A percentile compares a stretch with the other conserved stretches of the same genome.
These are phyloP conservation scores for Cladorrhinum samala DNA, from an alignment of 495 filamentous ascomycete species.

Conservation along the genomic window DNA sequence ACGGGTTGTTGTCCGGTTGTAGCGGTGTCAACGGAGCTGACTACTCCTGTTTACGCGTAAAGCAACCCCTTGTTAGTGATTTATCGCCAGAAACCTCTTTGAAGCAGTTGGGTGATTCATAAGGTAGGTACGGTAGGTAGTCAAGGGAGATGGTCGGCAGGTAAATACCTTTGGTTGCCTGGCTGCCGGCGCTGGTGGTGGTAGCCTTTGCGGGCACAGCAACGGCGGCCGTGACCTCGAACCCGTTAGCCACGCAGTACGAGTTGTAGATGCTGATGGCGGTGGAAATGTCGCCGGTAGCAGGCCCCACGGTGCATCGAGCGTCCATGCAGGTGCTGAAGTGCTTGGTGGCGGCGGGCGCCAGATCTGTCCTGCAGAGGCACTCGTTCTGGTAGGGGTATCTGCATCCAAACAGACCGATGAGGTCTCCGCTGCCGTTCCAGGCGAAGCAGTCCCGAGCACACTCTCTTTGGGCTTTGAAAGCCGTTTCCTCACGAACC, in stretches of 20 bases:
- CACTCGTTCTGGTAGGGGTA: slow-evolving; percentile 13
- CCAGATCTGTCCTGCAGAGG: slow-evolving; percentile 7
- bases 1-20: not conserved
- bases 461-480: slow-evolving; percentile 7
- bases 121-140: not conserved
- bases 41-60: too few relatives aligned
- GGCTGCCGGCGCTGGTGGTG: not conserved
- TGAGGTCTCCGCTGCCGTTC: slow-evolving; percentile 6
- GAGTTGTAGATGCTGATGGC: slow-evolving; percentile 9
- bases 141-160: too few relatives aligned
- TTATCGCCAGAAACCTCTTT: too few relatives aligned
- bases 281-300: slow-evolving; percentile 1
- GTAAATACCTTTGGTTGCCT: not conserved
- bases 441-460: slow-evolving; percentile 6
- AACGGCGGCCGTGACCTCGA: slow-evolving; percentile 8
- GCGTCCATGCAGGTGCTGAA: slow-evolving; percentile 2
- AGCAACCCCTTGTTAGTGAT: too few relatives aligned
- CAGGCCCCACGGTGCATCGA: slow-evolving; percentile 7
- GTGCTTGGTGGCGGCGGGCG: slow-evolving; percentile 5
- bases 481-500: slow-evolving; percentile 3
- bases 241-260: slow-evolving; percentile 8
- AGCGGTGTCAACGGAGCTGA: not conserved
- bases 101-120: too few relatives aligned
- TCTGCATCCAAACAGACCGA: slow-evolving; percentile 1
- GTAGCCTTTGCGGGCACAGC: not conserved